Evolutionary conservation across 2,329 filamentous ascomycete genomes (phyloP).

Genomic region (Myrmaecium sp.): DNA sequence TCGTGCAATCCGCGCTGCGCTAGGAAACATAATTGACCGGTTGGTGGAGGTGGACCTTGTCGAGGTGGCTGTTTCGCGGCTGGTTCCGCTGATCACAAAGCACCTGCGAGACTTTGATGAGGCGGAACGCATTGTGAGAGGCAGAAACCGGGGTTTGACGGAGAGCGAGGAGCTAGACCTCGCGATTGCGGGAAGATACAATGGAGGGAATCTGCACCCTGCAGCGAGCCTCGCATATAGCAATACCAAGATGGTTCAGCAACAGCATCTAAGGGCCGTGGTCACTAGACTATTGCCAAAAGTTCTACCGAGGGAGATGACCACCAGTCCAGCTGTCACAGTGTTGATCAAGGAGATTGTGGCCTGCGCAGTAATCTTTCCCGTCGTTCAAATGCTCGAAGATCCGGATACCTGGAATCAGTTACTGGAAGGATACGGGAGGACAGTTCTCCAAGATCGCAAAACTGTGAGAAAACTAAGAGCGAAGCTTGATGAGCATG

Average conservation of each 20-base stretch:
- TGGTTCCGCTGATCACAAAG: conserved; percentile 74
- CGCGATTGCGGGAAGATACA: conserved; percentile 89
- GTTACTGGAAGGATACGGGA: conserved; percentile 75
- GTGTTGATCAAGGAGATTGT: conserved; percentile 77
- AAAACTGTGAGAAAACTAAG: conserved; percentile 87
- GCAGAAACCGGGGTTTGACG: conserved; percentile 75
- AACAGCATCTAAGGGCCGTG: conserved; percentile 72
- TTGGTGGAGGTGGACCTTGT: conserved; percentile 65
- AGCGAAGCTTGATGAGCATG: conserved; percentile 84
- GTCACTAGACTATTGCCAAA: conserved; percentile 54
- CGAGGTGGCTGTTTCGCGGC: conserved; percentile 60
- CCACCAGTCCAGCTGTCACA: conserved; percentile 64
- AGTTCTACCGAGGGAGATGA: conserved; percentile 55
- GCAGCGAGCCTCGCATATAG: conserved; percentile 71
- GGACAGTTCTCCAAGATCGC: conserved; percentile 78
- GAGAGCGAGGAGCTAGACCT: conserved; percentile 93
- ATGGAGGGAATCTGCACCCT: conserved; percentile 71
- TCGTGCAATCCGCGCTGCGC: conserved; percentile 53
- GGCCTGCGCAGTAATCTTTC: conserved; percentile 77
- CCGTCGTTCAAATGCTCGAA: conserved; percentile 60
- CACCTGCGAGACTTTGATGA: conserved; percentile 86
- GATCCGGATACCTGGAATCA: conserved; percentile 98
- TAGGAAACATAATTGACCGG: conserved; percentile 54
- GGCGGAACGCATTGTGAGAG: conserved; percentile 72
- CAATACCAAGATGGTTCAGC: conserved; percentile 69